Base-by-base conservation (phyloP, 148 eudicot genomes). In the Cornus kousa region DNA sequence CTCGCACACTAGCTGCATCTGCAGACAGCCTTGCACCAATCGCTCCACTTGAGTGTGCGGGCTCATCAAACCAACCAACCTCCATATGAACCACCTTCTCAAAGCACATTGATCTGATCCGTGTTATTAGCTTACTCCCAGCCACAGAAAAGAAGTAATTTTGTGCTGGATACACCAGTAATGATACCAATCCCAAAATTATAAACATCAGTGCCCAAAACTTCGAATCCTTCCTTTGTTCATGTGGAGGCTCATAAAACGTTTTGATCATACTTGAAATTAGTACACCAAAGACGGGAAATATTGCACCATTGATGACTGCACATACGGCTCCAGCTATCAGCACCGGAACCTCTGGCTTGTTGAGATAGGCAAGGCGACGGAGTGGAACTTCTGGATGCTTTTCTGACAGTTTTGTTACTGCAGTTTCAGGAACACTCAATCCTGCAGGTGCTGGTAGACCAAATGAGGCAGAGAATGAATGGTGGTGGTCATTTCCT, bases 1-100 rank as follows among this genome's bases (percentile, higher is more conserved):
- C 92, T 20, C 98, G 88, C 6, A 94, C 87, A 7, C 77, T 80
- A 0, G 97, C 92, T 40, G 98, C 98, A 87, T 94, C 93, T 5
- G 88, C 79, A 35, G 97, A 92, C 20, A 94, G 86, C 73, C 91
- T 87, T 50, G 98, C 92, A 64, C 98, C 98, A 68, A 94, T 88
- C 5, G 90, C 86, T 50, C 98, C 98, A 80, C 92, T 94, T 7
- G 98, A 90, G 80, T 94, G 84, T 10, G 88, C 86, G 0, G 93
- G 77, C 74, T 94, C 87, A 74, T 94, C 98, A 68, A 92, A 94
- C 97, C 97, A 94, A 66, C 90, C 82, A 9, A 94, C 84, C 83
- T 94, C 98, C 98, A 94, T 94, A 50, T 71, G n/a, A 28, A 94
- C 83, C 75, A 91, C 91, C 78, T 84, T 94, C 78, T 88, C 85